These are phyloP conservation scores for Pezicula carpinea DNA, from an alignment of 2,329 filamentous ascomycete species.

Conservation along the genomic window DNA sequence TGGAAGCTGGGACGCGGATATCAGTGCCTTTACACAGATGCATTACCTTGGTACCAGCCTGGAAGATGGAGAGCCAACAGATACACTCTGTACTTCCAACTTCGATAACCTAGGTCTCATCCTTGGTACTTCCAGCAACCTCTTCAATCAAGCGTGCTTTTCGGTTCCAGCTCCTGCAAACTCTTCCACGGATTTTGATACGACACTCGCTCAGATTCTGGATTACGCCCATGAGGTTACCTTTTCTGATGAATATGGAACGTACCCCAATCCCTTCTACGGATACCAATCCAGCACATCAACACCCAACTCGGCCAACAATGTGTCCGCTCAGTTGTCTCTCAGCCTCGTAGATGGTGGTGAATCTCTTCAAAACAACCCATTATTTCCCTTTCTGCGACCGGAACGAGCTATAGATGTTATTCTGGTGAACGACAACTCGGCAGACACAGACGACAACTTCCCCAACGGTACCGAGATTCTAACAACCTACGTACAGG, in stretches of 20 bases:
- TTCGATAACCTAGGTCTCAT: conserved; percentile 41
- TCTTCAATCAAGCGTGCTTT: conserved; percentile 32
- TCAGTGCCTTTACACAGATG: conserved; percentile 55
- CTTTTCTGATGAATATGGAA: conserved; percentile 31
- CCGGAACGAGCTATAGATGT: conserved; percentile 51
- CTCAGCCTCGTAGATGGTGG: conserved; percentile 48
- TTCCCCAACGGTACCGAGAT: conserved; percentile 60
- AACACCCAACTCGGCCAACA: conserved; percentile 32
- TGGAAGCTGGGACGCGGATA: conserved; percentile 56
- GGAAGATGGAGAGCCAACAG: conserved; percentile 38
- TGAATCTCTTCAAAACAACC: conserved; percentile 44
- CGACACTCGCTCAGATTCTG: conserved; percentile 27
- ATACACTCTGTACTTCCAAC: conserved; percentile 28
- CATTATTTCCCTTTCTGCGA: conserved; percentile 47
- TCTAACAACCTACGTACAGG: conserved; percentile 52
- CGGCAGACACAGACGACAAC: conserved; percentile 51
- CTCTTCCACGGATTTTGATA: conserved; percentile 13
- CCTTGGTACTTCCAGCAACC: conserved; percentile 34
- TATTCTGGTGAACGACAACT: conserved; percentile 61
- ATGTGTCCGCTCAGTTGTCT: conserved; percentile 31
- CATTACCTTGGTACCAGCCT: conserved; percentile 57
- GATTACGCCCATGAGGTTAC: conserved; percentile 23
- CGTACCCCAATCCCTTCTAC: conserved; percentile 59
- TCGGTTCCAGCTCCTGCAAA: conserved; percentile 15
- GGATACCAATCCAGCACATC: conserved; percentile 33